phyloP scores from a whole-genome alignment of 768 basidiomycete genomes.

The Antrodiella citrinella region DNA sequence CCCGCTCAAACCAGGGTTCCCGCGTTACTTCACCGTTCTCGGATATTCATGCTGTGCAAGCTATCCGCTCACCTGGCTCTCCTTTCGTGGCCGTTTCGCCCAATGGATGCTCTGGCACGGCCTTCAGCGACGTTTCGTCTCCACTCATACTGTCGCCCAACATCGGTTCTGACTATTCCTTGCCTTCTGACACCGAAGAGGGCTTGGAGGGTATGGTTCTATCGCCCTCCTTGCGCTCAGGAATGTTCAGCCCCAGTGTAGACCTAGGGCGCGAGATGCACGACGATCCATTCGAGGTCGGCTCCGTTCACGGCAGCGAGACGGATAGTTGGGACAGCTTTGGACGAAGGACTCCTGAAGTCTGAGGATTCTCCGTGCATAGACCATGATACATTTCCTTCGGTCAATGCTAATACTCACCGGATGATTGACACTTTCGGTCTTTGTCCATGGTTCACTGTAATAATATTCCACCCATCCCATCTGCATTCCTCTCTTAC shows the following conservation, averaged over 20 bases:
- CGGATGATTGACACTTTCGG: neutral
- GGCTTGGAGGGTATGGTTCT: conserved; percentile 12
- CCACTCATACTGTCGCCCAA: conserved; percentile 12
- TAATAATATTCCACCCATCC: neutral
- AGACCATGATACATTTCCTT: too few relatives aligned
- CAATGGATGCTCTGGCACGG: neutral
- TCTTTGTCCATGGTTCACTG: neutral
- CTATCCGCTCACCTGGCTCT: neutral
- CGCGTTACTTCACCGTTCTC: conserved; percentile 16
- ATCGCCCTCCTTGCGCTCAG: conserved; percentile 18
- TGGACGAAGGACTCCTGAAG: conserved; percentile 18
- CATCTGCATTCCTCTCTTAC: too few relatives aligned
- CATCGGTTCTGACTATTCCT: conserved; percentile 5
- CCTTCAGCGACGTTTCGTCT: conserved; percentile 2
- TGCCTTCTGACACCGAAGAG: conserved; percentile 14
- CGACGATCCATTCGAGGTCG: conserved; percentile 11
- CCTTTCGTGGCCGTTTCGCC: neutral
- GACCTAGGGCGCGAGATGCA: neutral
- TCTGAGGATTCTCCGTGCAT: too few relatives aligned
- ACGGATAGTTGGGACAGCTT: conserved; percentile 17
- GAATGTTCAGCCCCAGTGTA: conserved; percentile 18
- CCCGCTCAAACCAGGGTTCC: conserved; percentile 1
- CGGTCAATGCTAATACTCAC: too few relatives aligned
- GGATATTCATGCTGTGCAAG: conserved; percentile 9
- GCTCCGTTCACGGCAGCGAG: conserved; percentile 15